These are phyloP conservation scores for Insectozyma bohioensis DNA, from an alignment of 1,139 yeast genomes.

Conservation along the genomic window DNA sequence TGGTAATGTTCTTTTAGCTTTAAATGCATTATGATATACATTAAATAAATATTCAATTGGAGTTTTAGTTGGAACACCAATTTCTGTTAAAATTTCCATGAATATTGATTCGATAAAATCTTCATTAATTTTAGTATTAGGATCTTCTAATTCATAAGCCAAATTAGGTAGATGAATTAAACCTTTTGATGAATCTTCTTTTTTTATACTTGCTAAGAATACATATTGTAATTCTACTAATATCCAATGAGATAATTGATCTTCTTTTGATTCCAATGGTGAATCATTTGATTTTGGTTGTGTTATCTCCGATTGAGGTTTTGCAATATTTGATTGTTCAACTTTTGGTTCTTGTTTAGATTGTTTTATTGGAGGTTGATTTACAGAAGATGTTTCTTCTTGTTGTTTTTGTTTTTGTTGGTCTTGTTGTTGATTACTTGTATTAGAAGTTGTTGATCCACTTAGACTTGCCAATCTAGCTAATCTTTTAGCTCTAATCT, in stretches of 20 bases:
- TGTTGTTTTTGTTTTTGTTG: conserved; percentile 1
- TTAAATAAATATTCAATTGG: conserved; percentile 50
- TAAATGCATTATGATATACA: conserved; percentile 42
- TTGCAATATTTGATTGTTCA: neutral
- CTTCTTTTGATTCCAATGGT: conserved; percentile 14
- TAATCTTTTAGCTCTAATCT: conserved; percentile 55
- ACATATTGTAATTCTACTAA: conserved; percentile 32
- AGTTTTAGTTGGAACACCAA: conserved; percentile 38
- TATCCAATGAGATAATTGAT: conserved; percentile 31
- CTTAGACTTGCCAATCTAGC: conserved; percentile 43
- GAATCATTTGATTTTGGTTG: conserved; percentile 4
- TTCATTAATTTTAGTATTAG: conserved; percentile 21
- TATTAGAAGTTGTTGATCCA: conserved; percentile 10
- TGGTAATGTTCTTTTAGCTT: conserved; percentile 40
- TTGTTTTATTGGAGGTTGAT: neutral
- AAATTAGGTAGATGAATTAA: conserved; percentile 37
- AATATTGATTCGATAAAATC: conserved; percentile 47
- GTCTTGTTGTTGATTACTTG: neutral
- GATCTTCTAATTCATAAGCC: conserved; percentile 33
- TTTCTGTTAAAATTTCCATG: conserved; percentile 55
- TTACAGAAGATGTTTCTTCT: neutral
- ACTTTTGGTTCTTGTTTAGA: conserved; percentile 2
- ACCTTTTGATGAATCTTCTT: conserved; percentile 10
- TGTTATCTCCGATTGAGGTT: conserved; percentile 4
- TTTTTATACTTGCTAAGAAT: conserved; percentile 36